Evolutionary conservation across 139 green algal species (phyloP), one percentile per base, ranked within the genome.

Genomic region (Protoeuglena noctilucae): DNA sequence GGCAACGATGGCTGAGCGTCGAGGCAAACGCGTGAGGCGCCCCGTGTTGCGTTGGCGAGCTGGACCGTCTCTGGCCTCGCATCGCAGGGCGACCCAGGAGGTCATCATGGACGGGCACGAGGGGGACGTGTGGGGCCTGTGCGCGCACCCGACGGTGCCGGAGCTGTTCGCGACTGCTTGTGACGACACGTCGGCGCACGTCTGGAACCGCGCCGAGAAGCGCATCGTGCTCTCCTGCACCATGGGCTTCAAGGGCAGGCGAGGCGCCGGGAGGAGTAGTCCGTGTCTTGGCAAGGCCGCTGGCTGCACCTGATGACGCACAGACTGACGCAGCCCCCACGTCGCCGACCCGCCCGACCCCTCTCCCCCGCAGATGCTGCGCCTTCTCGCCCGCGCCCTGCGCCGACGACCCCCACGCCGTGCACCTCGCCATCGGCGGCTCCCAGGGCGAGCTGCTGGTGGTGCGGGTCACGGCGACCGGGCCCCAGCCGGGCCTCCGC

Each of bases 391-490:
- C 58, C 67, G 7, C 53, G 24, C 21, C 28, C 19, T 51, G 18
- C 48, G 29, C 54, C n/a, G 54, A 29, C 43, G 24, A 40, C 29
- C 34, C 27, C 18, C 40, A 47, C 2, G 39, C 4, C 31, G 59
- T 43, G 6, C 59, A 74, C 61, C 75, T 83, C 18, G 75, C 69
- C 40, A 69, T 83, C 23, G 75, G 75, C 14, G 72, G 72, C 0
- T 49, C 51, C 25, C 74, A 79, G 24, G 75, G 75, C 6, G 50
- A 76, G n/a, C 46, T 83, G 18, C 70, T 74, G 0, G 57, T 80
- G 39, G 48, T 73, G 17, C n/a, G n/a, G n/a, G n/a, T n/a, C n/a
- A n/a, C n/a, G n/a, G n/a, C n/a, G n/a, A n/a, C n/a, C n/a, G n/a
- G n/a, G n/a, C 59, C 78, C 50, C 62, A 49, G 19, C 50, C 65